Evolutionary conservation across 495 filamentous ascomycete genomes (phyloP), one percentile per base, ranked within the genome.

Genomic region (Penicillium crystallinum): DNA sequence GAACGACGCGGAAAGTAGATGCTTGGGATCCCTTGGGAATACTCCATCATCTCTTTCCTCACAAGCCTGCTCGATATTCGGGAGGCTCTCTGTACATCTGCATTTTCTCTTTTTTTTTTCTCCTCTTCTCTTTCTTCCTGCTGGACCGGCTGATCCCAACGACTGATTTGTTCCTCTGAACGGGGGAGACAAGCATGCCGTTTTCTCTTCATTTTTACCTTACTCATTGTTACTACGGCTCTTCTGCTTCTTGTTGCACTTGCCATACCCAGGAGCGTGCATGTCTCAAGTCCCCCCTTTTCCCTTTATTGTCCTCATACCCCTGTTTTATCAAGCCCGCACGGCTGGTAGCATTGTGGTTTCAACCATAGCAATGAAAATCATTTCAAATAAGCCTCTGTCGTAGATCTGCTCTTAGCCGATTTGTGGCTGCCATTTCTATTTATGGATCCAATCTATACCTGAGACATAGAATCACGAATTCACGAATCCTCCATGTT

Each of bases 1-100:
- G 55, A 57, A 59, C 49, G 55, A 55, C 57, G 49, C 44, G 57
- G 62, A 51, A 57, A 62, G 57, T 61, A 57, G 57, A 61, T 63
- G 61, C 39, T 52, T 58, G 41, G 33, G 56, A 54, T 59, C 38
- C 53, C 53, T 51, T 53, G 53, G 53, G 59, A 64, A 55, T 55
- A 61, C 57, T 66, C 63, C 61, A 61, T 59, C 37, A 41, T 54
- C 43, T 35, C 37, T 46, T 46, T 50, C 39, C 33, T 46, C 40
- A 21, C 39, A 41, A 35, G 19, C 38, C 49, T 35, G 25, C 31
- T 53, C 39, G 42, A 42, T 31, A 39, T 51, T 48, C 39, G 27
- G 10, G 27, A 17, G 48, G 44, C 46, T 54, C 46, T 44, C 35
- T 59, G 53, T 62, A 54, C 46, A 62, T 62, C 41, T 58, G 42